Base-by-base conservation (phyloP, 306 rosid species). In the Cicer yamashitae region DNA sequence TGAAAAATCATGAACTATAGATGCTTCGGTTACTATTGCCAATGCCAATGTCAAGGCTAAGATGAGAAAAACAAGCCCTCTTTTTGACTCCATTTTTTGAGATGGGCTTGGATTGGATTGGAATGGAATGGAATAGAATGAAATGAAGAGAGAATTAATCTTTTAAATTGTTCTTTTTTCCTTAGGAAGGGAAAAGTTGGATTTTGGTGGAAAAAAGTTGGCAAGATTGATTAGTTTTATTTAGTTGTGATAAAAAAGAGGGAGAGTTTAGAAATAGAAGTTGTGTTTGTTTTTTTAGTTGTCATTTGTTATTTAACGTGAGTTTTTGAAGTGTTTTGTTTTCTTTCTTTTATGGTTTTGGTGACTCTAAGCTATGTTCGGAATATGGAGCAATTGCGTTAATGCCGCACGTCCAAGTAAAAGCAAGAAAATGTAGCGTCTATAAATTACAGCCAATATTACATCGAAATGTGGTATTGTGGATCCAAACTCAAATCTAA, bases 81-180 rank as follows among this genome's bases (percentile, higher is more conserved):
- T 53, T 52, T 82, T 85, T 6, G 53, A 41, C 10, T 76, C 84
- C 94, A 89, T 89, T 10, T 50, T 10, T 22, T 8, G 37, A 58
- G 46, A 44, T 8, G 47, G 38, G 58, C 56, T 15, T 48, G 58
- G 38, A 13, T 9, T 52, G 58, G 58, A 7, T 0, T 18, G 34
- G 34, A 30, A 1, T 43, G 1, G 34, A 43, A 30, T 10, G 41
- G 0, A 41, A 30, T 10, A 20, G 0, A 41, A 18, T 41, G 30
- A 8, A 10, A 68, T 45, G 18, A 4, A 34, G 15, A n/a, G 46
- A 62, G 39, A 40, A 4, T 37, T 22, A 56, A 39, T 25, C 56
- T 68, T 11, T 53, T 40, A 7, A 10, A 18, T 39, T 79, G 8
- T 3, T 8, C 18, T 56, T 54, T 41, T 70, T 56, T 66, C 84